Conservation (phyloP, 306 rosid genomes). For the Arachis hypogaea region DNA sequence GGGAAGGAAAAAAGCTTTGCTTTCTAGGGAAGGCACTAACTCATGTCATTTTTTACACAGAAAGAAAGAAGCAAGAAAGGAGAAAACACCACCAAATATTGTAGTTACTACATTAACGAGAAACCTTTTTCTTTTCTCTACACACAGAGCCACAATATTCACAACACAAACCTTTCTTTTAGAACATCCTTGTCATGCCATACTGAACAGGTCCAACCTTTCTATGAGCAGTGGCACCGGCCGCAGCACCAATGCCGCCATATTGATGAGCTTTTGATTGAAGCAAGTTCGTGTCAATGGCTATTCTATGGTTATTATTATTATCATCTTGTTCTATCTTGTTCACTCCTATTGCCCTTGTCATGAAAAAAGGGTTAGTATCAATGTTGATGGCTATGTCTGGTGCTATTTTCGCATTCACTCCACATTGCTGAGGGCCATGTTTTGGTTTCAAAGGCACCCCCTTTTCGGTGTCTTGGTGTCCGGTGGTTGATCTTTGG, state of each 20-base stretch:
- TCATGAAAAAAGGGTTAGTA: conserved; percentile 77
- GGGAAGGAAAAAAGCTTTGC: conserved; percentile 41
- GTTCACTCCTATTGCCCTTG: conserved; percentile 60
- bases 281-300: conserved; percentile 58
- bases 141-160: conserved; percentile 35
- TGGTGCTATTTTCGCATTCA: conserved; percentile 71
- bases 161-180: conserved; percentile 26
- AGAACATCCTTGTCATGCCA: conserved; percentile 71
- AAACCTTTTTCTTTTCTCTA: conserved; percentile 31
- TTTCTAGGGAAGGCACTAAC: conserved; percentile 34
- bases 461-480: conserved; percentile 52
- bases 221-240: conserved; percentile 58
- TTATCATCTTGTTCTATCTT: conserved; percentile 57
- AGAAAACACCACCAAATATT: conserved; percentile 9
- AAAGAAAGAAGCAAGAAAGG: background rate
- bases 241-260: conserved; percentile 49
- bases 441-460: conserved; percentile 55
- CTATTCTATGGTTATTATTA: conserved; percentile 29
- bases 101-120: conserved; percentile 30
- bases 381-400: conserved; percentile 69
- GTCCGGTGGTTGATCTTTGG: conserved; percentile 51
- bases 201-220: conserved; percentile 68
- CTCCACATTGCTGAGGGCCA: conserved; percentile 56
- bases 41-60: conserved; percentile 29
- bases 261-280: conserved; percentile 69